Percentiles rank a stretch among this genome's conserved stretches.
Evolutionary conservation across 805 yeast species (phyloP).

Genomic region (Myxozyma monticola): DNA sequence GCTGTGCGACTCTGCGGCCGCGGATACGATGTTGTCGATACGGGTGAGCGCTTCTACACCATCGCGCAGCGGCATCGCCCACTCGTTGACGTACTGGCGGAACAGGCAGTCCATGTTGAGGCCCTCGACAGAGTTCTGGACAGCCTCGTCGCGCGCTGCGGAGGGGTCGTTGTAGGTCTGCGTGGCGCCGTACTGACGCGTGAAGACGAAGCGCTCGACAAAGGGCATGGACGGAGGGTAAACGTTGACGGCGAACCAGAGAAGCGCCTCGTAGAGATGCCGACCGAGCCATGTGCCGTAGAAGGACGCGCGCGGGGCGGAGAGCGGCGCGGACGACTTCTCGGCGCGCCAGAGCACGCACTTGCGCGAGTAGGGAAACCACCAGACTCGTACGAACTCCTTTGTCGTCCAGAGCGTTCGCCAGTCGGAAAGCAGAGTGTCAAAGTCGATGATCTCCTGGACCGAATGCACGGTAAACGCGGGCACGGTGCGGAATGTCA

Average conservation of each 20-base stretch:
- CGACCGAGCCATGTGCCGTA: constrained; percentile 82
- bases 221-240: constrained; percentile 76
- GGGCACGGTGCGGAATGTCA: constrained; percentile 82
- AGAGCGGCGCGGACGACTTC: constrained; percentile 64
- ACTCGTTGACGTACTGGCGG: constrained; percentile 91
- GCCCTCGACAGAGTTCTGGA: constrained; percentile 80
- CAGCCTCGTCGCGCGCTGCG: constrained; percentile 60
- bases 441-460: constrained; percentile 80
- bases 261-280: constrained; percentile 70
- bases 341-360: constrained; percentile 90
- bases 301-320: constrained; percentile 73
- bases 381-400: constrained; percentile 94
- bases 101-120: constrained; percentile 94
- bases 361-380: constrained; percentile 90
- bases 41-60: constrained; percentile 38
- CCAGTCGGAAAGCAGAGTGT: constrained; percentile 59
- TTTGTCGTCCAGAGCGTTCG: constrained; percentile 79
- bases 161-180: constrained; percentile 51
- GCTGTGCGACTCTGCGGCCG: constrained; percentile 59
- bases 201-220: constrained; percentile 81
- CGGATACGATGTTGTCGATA: constrained; percentile 60
- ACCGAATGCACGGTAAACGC: constrained; percentile 74
- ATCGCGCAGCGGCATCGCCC: constrained; percentile 82
- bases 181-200: constrained; percentile 75
- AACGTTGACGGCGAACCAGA: constrained; percentile 76